phyloP scores from a whole-genome alignment of 345 rosid genomes.

The Garcia nutans region DNA sequence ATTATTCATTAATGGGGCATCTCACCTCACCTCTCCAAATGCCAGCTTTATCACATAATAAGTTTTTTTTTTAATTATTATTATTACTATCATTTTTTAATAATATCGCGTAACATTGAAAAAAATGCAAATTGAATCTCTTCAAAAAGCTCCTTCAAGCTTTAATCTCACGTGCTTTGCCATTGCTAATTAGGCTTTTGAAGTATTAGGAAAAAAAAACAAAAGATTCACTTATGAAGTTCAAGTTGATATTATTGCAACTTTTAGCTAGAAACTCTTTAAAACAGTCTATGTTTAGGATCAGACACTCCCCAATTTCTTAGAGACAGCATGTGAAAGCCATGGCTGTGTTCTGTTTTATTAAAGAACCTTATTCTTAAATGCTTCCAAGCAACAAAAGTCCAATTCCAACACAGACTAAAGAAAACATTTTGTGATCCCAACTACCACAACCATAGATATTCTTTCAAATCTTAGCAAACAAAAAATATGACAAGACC shows the following conservation, averaged over 20 bases:
- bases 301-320: background rate
- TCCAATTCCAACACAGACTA: background rate
- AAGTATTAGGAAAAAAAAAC: background rate
- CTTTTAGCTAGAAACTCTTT: background rate
- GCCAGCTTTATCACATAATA: too few species aligned
- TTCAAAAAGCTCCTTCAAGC: background rate
- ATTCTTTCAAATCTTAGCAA: background rate
- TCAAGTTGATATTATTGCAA: too few species aligned
- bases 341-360: background rate
- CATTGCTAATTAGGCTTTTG: background rate
- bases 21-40: too few species aligned
- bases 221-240: background rate
- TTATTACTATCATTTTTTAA: too few species aligned
- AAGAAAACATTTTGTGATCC: background rate
- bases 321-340: conserved; percentile 12
- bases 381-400: background rate
- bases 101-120: too few species aligned
- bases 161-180: background rate
- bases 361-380: conserved; percentile 12
- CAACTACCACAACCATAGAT: background rate
- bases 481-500: background rate
- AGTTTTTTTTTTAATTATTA: too few species aligned
- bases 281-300: too few species aligned
- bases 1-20: too few species aligned
- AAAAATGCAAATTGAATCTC: too few species aligned